Base-by-base conservation (phyloP, 2,329 filamentous ascomycete species). In the Epichloe scottii region DNA sequence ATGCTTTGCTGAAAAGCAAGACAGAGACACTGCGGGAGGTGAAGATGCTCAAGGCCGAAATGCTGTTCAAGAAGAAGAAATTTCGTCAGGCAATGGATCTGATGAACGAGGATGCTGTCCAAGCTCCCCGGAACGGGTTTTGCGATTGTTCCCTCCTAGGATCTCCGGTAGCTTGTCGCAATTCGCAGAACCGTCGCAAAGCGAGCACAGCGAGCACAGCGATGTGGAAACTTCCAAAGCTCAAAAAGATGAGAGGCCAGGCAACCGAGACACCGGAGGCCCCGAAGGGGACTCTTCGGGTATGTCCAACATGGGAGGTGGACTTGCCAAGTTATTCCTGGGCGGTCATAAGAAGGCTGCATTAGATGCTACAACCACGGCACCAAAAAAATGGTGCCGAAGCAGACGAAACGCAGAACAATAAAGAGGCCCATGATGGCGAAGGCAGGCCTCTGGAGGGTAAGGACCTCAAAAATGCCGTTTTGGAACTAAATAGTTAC, bases 1-100 rank as follows among this genome's bases (percentile, higher is more conserved):
- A 95, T 66, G 94, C 91, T 0, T 71, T 98, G 21, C 73, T 98
- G 21, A 79, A 81, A 45, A 81, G 95, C 66, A 98, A 98, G 67
- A 75, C 77, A 8, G 83, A 85, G 47, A 84, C 87, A 10, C 75
- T 95, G 53, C 80, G 90, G 30, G 85, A 94, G 59, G 83, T 94
- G 59, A 94, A 91, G 69, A 93, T 95, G 71, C 77, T 86, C 58
- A 98, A 98, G 65, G 93, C 91, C 0, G 88, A 95, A 64, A 71
- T 75, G 14, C 71, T 97, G 4, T 98, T 98, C 60, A 81, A 82
- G 53, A 75, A 87, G 58, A 85, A 83, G 59, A 94, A 86, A 63
- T 98, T 90, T 62, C 79, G 84, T 39, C 84, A 89, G 47, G 85
- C 91, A 1, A 78, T 98, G 70, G 90, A 97, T 58, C 70, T 98